phyloP scores from a whole-genome alignment of 1,284 basidiomycete genomes.

The Sporisorium graminicola region DNA sequence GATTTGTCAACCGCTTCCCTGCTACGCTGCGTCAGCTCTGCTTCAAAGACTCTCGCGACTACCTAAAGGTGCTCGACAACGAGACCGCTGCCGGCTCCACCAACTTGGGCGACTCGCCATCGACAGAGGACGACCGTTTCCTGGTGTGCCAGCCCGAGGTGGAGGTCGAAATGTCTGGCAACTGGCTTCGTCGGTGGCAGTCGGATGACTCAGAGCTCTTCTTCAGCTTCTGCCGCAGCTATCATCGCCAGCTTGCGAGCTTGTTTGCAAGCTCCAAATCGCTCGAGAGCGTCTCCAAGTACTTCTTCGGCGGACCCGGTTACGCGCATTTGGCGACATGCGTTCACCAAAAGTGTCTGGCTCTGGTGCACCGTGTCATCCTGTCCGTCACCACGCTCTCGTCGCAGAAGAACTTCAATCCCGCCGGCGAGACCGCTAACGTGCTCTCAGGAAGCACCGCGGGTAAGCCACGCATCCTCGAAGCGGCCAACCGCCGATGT shows the following conservation, averaged over 20 bases:
- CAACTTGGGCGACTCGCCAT: slow-evolving; percentile 13
- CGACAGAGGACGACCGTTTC: slow-evolving; percentile 56
- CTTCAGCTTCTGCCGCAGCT: slow-evolving; percentile 66
- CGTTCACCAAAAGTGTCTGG: slow-evolving; percentile 65
- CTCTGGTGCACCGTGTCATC: slow-evolving; percentile 64
- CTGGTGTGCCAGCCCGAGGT: slow-evolving; percentile 62
- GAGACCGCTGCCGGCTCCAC: slow-evolving; percentile 24
- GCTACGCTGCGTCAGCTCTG: slow-evolving; percentile 55
- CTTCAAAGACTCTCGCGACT: slow-evolving; percentile 61
- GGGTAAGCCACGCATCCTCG: slow-evolving; percentile 66
- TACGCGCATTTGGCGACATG: slow-evolving; percentile 65
- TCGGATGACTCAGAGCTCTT: slow-evolving; percentile 68
- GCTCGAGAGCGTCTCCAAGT: slow-evolving; percentile 45
- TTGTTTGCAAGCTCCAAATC: slow-evolving; percentile 50
- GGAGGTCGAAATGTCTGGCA: slow-evolving; percentile 67
- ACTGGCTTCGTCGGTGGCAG: slow-evolving; percentile 67
- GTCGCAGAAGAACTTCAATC: slow-evolving; percentile 68
- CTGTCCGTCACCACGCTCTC: slow-evolving; percentile 66
- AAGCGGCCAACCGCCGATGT: slow-evolving; percentile 64
- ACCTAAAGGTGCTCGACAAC: slow-evolving; percentile 62
- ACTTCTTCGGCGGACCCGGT: slow-evolving; percentile 64
- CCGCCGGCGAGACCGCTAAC: slow-evolving; percentile 64
- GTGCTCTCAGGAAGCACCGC: slow-evolving; percentile 64
- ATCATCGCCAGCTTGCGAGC: slow-evolving; percentile 62
- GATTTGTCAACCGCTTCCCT: slow-evolving; percentile 55